phyloP scores from a whole-genome alignment of 2,329 filamentous ascomycete species.

The Exophiala aquamarina region DNA sequence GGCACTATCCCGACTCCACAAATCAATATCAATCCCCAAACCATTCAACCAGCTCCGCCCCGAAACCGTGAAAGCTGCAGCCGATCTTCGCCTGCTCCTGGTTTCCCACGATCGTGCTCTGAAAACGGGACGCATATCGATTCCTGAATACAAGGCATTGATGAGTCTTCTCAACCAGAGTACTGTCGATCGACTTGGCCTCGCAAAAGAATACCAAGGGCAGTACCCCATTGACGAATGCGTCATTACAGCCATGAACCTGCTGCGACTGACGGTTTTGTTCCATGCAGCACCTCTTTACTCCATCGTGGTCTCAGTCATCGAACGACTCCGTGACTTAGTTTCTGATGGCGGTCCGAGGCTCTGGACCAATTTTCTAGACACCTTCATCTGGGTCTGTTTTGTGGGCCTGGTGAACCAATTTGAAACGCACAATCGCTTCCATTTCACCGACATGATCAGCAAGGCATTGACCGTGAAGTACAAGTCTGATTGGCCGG shows the following conservation, averaged over 20 bases:
- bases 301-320: slow-evolving; percentile 7
- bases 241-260: slow-evolving; percentile 11
- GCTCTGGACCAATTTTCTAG: neutral
- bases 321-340: slow-evolving; percentile 6
- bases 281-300: slow-evolving; percentile 7
- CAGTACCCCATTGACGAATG: slow-evolving; percentile 4
- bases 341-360: neutral
- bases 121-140: slow-evolving; percentile 2
- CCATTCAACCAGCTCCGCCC: neutral
- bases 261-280: slow-evolving; percentile 8
- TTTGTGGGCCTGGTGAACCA: slow-evolving; percentile 10
- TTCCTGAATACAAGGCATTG: slow-evolving; percentile 11
- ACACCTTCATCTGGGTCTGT: slow-evolving; percentile 11
- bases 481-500: slow-evolving; percentile 4
- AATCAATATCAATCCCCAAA: neutral
- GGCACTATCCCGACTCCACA: neutral
- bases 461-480: slow-evolving; percentile 1
- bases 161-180: slow-evolving; percentile 9
- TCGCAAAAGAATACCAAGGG: slow-evolving; percentile 1
- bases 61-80: slow-evolving; percentile 6
- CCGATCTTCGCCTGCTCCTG: slow-evolving; percentile 7
- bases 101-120: slow-evolving; percentile 7
- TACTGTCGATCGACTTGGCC: slow-evolving; percentile 5
- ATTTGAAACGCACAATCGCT: slow-evolving; percentile 3
- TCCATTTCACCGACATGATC: slow-evolving; percentile 5